Base-by-base conservation (phyloP, 179 eudicot genomes). In the Sideroxylon spinosum region DNA sequence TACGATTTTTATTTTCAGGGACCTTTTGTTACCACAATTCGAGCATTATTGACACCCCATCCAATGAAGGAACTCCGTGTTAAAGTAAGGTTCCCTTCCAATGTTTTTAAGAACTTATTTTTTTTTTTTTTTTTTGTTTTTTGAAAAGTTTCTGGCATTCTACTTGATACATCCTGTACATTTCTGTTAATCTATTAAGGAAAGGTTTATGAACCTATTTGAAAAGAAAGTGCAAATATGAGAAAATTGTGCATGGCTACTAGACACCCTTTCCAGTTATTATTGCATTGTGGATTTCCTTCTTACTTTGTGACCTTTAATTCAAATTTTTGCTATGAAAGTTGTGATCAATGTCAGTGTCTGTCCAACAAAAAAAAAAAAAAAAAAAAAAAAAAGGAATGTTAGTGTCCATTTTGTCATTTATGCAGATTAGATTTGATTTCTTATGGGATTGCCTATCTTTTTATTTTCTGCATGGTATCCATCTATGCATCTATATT, bases 61-160 rank as follows among this genome's bases (percentile, higher is more conserved):
- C 99, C 99, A 46, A 95, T 93, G 98, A 95, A 93, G 83, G 99
- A 95, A 77, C 91, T 95, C 71, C 87, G 98, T 75, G 91, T 95
- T 74, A 93, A 93, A 93, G 99, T 95, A 82, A 52, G 28, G 9
- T 14, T n/a, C 9, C 62, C 67, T 76, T 68, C 9, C 28, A 32
- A 9, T 37, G n/a, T 53, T 22, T 48, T 16, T 37, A 37, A 37
- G 44, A 37, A 37, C 4, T 6, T 37, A 3, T 37, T 37, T 37
- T 37, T 37, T 37, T 71, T 25, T 72, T 23, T 12, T 23, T 56
- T 23, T 57, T 59, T 59, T 60, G 22, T 49, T 60, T 49, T 60
- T 37, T 20, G 14, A 59, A 28, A 44, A 25, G 32, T 50, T 46
- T 62, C 9, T 29, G 23, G 12, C 16, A 56, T 72, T 9, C 13